phyloP scores from a whole-genome alignment of 2,329 filamentous ascomycete genomes.

The Cladophialophora yegresii region DNA sequence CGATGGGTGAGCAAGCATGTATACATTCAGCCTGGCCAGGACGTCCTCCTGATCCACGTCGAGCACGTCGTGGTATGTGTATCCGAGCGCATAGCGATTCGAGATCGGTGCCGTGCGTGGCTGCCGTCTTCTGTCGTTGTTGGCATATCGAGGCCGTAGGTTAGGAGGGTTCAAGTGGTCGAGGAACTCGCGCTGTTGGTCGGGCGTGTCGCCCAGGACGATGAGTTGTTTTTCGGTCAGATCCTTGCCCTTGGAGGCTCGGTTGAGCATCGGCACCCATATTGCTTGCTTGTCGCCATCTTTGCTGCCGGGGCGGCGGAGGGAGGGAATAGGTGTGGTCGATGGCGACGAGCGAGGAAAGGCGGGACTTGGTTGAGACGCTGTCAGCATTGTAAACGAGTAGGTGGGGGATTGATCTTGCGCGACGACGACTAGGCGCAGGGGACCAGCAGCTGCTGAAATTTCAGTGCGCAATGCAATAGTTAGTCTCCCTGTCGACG shows the following conservation, averaged over 20 bases:
- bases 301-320: constrained; percentile 52
- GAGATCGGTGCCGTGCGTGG: constrained; percentile 73
- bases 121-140: constrained; percentile 53
- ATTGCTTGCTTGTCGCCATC: constrained; percentile 76
- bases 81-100: constrained; percentile 88
- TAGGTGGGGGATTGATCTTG: not conserved
- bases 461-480: not conserved
- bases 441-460: not conserved
- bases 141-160: constrained; percentile 47
- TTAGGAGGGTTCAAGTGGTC: constrained; percentile 56
- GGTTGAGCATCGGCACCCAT: constrained; percentile 91
- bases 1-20: constrained; percentile 83
- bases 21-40: constrained; percentile 83
- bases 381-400: constrained; percentile 23
- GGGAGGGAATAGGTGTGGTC: constrained; percentile 38
- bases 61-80: constrained; percentile 92
- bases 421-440: not conserved
- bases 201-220: constrained; percentile 81
- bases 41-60: constrained; percentile 96
- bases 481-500: not conserved
- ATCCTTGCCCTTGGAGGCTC: constrained; percentile 83
- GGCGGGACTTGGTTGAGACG: constrained; percentile 22
- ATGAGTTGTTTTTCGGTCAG: constrained; percentile 89
- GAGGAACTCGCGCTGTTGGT: constrained; percentile 81
- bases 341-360: constrained; percentile 15